Percentiles rank a stretch among this genome's conserved stretches.
Evolutionary conservation across 2,329 filamentous ascomycete genomes (phyloP).

Genomic region (Pyricularia pennisetigena): DNA sequence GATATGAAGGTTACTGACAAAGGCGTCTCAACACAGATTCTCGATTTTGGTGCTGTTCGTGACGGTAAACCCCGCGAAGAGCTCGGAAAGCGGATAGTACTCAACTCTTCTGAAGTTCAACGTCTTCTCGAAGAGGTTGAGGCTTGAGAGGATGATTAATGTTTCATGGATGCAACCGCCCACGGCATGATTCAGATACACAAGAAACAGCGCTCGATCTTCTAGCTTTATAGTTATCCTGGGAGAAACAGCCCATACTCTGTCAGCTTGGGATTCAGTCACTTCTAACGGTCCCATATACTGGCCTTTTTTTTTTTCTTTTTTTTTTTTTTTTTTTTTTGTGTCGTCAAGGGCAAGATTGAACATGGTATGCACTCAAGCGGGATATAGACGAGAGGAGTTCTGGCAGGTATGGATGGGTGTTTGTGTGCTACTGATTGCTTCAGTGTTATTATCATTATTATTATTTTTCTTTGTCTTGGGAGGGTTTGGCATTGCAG

Average conservation of each 20-base stretch:
- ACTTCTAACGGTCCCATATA: not conserved
- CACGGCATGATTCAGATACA: not conserved
- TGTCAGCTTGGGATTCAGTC: not conserved
- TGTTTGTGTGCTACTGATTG: not conserved
- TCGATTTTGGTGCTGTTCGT: conserved; percentile 90
- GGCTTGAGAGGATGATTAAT: not conserved
- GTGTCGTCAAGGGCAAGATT: not conserved
- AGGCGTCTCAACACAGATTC: conserved; percentile 54
- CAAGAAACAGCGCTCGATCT: not conserved
- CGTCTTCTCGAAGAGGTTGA: conserved; percentile 34
- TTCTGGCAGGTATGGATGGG: not conserved
- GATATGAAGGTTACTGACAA: conserved; percentile 19
- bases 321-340: too few species aligned
- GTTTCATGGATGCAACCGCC: not conserved
- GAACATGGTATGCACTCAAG: not conserved
- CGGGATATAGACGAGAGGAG: not conserved
- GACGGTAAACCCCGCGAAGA: conserved; percentile 73
- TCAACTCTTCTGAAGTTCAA: conserved; percentile 46
- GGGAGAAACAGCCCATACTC: not conserved
- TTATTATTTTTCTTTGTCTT: not conserved
- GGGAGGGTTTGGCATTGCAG: not conserved
- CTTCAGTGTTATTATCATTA: not conserved
- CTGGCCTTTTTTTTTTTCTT: not conserved
- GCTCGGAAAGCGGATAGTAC: conserved; percentile 68
- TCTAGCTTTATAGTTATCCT: not conserved